These are phyloP conservation scores for Citrus medica DNA, from an alignment of 345 rosid genomes.

Conservation along the genomic window DNA sequence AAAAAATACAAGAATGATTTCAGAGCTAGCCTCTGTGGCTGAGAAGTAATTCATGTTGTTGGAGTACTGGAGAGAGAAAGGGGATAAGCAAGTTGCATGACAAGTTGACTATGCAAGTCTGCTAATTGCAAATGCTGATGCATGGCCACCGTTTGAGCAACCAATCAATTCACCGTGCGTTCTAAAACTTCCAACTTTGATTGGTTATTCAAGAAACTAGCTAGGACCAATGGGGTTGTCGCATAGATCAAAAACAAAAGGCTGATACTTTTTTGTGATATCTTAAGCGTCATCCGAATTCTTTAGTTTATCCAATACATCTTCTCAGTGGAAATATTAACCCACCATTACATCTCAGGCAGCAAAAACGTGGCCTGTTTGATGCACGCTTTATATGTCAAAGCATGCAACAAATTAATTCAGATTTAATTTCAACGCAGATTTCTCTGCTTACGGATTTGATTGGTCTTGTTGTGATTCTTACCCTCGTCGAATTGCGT, in stretches of 20 bases:
- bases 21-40: no score
- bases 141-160: not conserved
- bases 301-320: not conserved
- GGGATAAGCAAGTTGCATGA: not conserved
- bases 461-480: no score
- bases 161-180: not conserved
- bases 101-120: not conserved
- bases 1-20: no score
- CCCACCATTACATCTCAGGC: not conserved
- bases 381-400: not conserved
- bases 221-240: not conserved
- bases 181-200: no score
- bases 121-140: not conserved
- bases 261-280: not conserved
- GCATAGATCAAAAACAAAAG: no score
- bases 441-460: no score
- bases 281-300: not conserved
- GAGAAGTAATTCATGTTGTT: no score
- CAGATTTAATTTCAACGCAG: not conserved
- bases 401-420: not conserved
- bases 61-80: no score
- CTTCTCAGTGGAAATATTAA: no score
- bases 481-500: no score
- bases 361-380: no score
- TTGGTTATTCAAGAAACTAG: not conserved